Conservation (phyloP, 345 rosid genomes). For the Eucalyptus grandis region DNA sequence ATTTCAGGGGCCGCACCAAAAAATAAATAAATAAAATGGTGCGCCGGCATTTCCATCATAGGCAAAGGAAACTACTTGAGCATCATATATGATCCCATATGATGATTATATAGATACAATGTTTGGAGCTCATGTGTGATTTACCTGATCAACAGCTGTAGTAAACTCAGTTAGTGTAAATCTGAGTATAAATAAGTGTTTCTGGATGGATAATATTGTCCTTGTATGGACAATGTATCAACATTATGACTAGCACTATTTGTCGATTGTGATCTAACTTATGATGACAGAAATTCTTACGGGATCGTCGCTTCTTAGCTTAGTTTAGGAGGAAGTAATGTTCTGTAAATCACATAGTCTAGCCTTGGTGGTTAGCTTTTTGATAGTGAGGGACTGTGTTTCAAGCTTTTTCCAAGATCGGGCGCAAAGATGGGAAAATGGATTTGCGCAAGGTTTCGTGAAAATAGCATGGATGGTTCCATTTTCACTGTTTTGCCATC, state of each 20-base stretch:
- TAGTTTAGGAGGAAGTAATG: neutral
- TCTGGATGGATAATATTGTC: neutral
- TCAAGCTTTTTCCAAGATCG: neutral
- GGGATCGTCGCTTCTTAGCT: neutral
- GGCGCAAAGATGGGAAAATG: neutral
- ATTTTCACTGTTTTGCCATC: neutral
- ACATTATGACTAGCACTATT: neutral
- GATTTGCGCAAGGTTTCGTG: neutral
- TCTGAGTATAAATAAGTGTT: neutral
- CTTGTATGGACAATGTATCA: neutral
- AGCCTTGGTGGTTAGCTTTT: neutral
- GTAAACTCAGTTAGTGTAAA: neutral
- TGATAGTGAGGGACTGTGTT: neutral
- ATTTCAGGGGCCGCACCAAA: neutral
- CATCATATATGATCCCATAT: neutral
- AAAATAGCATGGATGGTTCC: neutral
- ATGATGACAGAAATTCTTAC: neutral
- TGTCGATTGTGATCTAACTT: neutral
- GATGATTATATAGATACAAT: neutral
- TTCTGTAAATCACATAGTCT: neutral
- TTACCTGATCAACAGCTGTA: neutral
- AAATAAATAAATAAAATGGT: neutral
- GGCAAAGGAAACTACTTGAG: neutral
- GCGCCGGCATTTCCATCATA: neutral
- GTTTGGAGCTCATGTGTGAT: neutral